Percentiles rank a stretch among this genome's conserved stretches.
Evolutionary conservation across 129 eudicot genomes (phyloP).

Genomic region (Glebionis coronaria): DNA sequence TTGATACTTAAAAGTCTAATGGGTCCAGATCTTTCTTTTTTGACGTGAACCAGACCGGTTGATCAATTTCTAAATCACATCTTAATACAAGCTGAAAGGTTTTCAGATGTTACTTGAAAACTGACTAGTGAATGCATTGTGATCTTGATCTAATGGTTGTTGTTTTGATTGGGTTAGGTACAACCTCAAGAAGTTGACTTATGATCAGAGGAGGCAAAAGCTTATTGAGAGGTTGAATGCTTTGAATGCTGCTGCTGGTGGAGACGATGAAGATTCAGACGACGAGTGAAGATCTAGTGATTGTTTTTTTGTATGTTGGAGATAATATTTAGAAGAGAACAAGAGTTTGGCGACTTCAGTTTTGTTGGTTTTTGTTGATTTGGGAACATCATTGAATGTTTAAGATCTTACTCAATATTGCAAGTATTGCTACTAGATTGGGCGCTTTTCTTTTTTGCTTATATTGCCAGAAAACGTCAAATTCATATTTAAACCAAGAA

Average conservation of each 20-base stretch:
- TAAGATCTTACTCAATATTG: background rate
- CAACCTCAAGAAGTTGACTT: constrained; percentile 46
- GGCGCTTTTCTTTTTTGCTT: background rate
- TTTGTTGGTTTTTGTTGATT: constrained; percentile 7
- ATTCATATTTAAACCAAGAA: no score
- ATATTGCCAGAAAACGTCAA: no score
- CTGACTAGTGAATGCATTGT: background rate
- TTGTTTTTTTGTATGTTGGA: background rate
- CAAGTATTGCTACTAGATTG: constrained; percentile 1
- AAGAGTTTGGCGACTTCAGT: constrained; percentile 1
- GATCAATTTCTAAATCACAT: background rate
- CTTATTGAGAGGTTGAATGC: constrained; percentile 49
- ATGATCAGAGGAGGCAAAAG: constrained; percentile 47
- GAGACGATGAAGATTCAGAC: constrained; percentile 37
- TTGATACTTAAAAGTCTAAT: no score
- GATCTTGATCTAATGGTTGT: background rate
- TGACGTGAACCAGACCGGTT: background rate
- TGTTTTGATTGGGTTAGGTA: constrained; percentile 24
- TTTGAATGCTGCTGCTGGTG: constrained; percentile 41
- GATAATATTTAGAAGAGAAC: background rate
- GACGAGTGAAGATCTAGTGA: constrained; percentile 22
- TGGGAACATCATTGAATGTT: background rate
- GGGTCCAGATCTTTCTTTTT: no score
- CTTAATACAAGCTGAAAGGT: background rate
- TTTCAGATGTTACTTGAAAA: background rate